These are phyloP conservation scores for Clonostachys rhizophaga DNA, from an alignment of 2,329 filamentous ascomycete species.

Conservation along the genomic window DNA sequence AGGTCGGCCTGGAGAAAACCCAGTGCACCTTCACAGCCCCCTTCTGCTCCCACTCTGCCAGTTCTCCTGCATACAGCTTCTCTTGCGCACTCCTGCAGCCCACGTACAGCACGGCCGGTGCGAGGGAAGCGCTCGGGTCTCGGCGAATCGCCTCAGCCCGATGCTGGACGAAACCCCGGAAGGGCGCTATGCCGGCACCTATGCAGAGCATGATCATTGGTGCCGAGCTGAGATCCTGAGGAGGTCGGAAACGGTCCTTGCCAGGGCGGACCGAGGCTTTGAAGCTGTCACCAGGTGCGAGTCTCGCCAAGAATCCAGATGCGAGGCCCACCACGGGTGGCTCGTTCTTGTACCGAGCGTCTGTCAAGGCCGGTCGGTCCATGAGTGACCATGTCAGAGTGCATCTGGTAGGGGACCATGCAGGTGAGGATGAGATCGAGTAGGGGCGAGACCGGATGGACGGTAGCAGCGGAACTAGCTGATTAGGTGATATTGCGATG, in stretches of 20 bases:
- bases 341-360: too few species aligned
- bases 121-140: conserved; percentile 30
- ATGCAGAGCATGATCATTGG: too few species aligned
- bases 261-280: too few species aligned
- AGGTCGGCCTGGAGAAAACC: conserved; percentile 33
- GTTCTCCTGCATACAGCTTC: conserved; percentile 34
- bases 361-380: too few species aligned
- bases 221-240: too few species aligned
- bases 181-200: conserved; percentile 51
- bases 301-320: too few species aligned
- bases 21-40: conserved; percentile 49
- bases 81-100: conserved; percentile 39
- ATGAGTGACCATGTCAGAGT: too few species aligned
- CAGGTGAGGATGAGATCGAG: too few species aligned
- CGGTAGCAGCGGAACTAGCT: background rate
- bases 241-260: too few species aligned
- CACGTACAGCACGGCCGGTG: conserved; percentile 47
- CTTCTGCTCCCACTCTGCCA: conserved; percentile 39
- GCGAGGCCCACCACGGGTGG: too few species aligned
- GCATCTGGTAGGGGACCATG: too few species aligned
- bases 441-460: background rate
- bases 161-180: conserved; percentile 55
- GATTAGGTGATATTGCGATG: background rate
- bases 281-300: too few species aligned
- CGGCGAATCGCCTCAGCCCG: conserved; percentile 33